Conservation (phyloP, 1,139 yeast species). For the Protomyces pachydermus region DNA sequence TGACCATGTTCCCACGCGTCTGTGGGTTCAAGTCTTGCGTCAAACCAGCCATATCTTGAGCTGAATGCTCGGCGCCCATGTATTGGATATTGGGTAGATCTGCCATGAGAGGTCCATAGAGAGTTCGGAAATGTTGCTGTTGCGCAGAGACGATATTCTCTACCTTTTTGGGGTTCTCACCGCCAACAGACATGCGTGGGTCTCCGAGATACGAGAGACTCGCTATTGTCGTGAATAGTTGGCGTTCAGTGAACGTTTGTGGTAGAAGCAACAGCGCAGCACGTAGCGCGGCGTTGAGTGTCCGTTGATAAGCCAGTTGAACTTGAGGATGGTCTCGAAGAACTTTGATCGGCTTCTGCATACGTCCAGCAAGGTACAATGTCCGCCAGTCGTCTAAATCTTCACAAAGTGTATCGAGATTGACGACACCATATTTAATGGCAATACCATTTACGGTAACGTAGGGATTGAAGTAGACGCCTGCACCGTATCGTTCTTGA, state of each 20-base stretch:
- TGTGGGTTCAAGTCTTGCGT: constrained; percentile 41
- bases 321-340: constrained; percentile 59
- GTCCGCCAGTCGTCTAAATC: constrained; percentile 82
- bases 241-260: constrained; percentile 53
- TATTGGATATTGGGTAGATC: constrained; percentile 41
- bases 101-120: constrained; percentile 65
- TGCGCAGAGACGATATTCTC: constrained; percentile 79
- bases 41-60: constrained; percentile 36
- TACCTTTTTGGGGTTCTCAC: constrained; percentile 87
- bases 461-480: constrained; percentile 90
- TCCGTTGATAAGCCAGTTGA: constrained; percentile 65
- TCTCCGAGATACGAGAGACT: constrained; percentile 79
- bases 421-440: constrained; percentile 83
- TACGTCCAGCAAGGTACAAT: constrained; percentile 82
- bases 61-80: constrained; percentile 16
- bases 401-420: constrained; percentile 52
- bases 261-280: constrained; percentile 61
- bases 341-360: constrained; percentile 84
- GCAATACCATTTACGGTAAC: constrained; percentile 55
- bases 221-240: constrained; percentile 72
- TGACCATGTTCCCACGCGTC: constrained; percentile 42
- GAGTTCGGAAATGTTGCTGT: constrained; percentile 56
- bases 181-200: constrained; percentile 77
- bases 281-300: constrained; percentile 71
- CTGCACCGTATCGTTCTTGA: constrained; percentile 70